These are phyloP conservation scores for Penicillium chermesinum DNA, from an alignment of 495 filamentous ascomycete genomes.

Conservation along the genomic window DNA sequence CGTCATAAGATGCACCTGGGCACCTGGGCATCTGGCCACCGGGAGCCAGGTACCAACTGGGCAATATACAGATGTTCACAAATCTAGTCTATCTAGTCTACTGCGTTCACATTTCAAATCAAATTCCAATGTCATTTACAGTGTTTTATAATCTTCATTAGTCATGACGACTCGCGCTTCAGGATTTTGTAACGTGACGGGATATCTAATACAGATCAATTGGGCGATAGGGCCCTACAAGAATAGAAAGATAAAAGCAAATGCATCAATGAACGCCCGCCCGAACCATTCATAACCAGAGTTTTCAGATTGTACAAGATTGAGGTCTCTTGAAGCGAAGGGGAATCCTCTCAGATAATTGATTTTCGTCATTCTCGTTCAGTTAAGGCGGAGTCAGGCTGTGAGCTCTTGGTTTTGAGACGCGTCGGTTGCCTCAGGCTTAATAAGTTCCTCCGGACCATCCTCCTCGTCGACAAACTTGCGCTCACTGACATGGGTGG, in stretches of 20 bases:
- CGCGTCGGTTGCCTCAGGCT: conserved; percentile 49
- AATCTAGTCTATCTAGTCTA: too few relatives aligned
- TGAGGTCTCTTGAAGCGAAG: conserved; percentile 16
- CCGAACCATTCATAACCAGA: conserved; percentile 24
- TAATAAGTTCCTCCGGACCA: conserved; percentile 69
- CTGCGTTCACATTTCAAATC: too few relatives aligned
- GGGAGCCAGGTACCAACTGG: too few relatives aligned
- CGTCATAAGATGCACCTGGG: too few relatives aligned
- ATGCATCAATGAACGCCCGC: conserved; percentile 35
- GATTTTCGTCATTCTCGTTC: background rate
- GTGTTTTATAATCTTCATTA: background rate
- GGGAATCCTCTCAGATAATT: background rate
- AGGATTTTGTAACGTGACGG: conserved; percentile 3
- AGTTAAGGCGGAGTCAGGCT: conserved; percentile 29
- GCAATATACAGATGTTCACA: too few relatives aligned
- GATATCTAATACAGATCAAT: conserved; percentile 26
- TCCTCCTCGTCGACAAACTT: conserved; percentile 77
- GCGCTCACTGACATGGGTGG: conserved; percentile 80
- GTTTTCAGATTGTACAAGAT: conserved; percentile 32
- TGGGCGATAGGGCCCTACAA: conserved; percentile 4
- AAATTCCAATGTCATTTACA: too few relatives aligned
- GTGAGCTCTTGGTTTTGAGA: conserved; percentile 34
- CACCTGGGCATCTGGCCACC: too few relatives aligned
- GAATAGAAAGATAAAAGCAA: conserved; percentile 23
- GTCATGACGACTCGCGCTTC: background rate